Conservation (phyloP, 106 monocot genomes). For the Acorus gramineus region DNA sequence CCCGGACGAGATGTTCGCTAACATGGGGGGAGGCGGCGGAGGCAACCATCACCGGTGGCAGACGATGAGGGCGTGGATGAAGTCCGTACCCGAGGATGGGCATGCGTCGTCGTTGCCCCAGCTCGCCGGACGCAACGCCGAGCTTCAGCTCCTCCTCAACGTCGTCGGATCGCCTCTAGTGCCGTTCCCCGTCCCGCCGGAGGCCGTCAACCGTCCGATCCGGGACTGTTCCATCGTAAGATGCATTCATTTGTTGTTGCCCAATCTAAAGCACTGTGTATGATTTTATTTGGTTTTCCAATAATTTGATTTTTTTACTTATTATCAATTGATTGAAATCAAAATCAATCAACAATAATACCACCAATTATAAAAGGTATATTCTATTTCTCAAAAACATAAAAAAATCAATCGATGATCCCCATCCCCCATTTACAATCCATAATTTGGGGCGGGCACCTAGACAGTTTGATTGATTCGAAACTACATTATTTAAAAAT, state of each 20-base stretch:
- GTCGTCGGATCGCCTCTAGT: slow-evolving; percentile 83
- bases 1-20: slow-evolving; percentile 77
- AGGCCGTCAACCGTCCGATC: slow-evolving; percentile 59
- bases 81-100: not conserved
- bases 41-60: slow-evolving; percentile 7
- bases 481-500: no score
- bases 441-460: no score
- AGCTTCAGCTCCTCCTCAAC: slow-evolving; percentile 76
- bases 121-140: slow-evolving; percentile 44
- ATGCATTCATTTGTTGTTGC: not conserved
- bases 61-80: slow-evolving; percentile 59
- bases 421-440: no score
- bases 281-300: no score
- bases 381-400: no score
- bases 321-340: no score
- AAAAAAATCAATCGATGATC: no score
- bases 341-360: no score
- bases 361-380: no score
- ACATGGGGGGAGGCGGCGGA: slow-evolving; percentile 2
- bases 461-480: no score
- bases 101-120: slow-evolving; percentile 12
- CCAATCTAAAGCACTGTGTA: no score
- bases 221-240: slow-evolving; percentile 76
- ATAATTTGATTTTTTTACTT: no score
- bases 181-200: slow-evolving; percentile 60